These are phyloP conservation scores for Aspergillus avenaceus DNA, from an alignment of 495 filamentous ascomycete species.

Conservation along the genomic window DNA sequence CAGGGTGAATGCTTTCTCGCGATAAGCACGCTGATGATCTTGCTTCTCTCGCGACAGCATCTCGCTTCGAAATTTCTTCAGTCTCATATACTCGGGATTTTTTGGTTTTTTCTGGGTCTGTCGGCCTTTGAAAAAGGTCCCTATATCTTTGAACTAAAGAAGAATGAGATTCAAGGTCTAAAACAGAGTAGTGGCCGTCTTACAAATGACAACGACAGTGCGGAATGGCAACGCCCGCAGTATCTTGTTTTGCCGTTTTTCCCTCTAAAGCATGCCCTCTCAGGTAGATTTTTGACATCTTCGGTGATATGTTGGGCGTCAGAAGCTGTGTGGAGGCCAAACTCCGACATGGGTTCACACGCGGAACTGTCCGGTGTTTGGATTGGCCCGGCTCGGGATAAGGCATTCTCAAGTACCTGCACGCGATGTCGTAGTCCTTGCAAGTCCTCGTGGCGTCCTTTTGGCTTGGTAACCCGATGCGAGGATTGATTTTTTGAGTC, in stretches of 20 bases:
- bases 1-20: conserved; percentile 35
- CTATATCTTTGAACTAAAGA: conserved; percentile 44
- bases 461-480: conserved; percentile 27
- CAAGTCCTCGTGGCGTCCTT: conserved; percentile 27
- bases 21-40: conserved; percentile 33
- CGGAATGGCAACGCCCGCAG: conserved; percentile 45
- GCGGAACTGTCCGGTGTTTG: conserved; percentile 27
- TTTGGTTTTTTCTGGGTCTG: conserved; percentile 22
- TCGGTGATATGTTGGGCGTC: conserved; percentile 27
- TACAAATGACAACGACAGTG: conserved; percentile 44
- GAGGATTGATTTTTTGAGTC: conserved; percentile 31
- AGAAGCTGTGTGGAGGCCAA: conserved; percentile 8
- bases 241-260: conserved; percentile 46
- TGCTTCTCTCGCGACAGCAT: conserved; percentile 31
- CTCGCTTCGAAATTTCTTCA: conserved; percentile 32
- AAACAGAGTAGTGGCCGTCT: conserved; percentile 6
- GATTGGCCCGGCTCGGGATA: conserved; percentile 19
- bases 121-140: conserved; percentile 38
- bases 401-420: conserved; percentile 26
- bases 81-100: conserved; percentile 25
- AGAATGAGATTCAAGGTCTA: conserved; percentile 12
- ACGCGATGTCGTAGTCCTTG: conserved; percentile 31
- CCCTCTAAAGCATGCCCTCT: conserved; percentile 38
- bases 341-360: conserved; percentile 21
- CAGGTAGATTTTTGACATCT: conserved; percentile 28